Base-by-base conservation (phyloP, 2,329 filamentous ascomycete species). In the Boeremia exigua region DNA sequence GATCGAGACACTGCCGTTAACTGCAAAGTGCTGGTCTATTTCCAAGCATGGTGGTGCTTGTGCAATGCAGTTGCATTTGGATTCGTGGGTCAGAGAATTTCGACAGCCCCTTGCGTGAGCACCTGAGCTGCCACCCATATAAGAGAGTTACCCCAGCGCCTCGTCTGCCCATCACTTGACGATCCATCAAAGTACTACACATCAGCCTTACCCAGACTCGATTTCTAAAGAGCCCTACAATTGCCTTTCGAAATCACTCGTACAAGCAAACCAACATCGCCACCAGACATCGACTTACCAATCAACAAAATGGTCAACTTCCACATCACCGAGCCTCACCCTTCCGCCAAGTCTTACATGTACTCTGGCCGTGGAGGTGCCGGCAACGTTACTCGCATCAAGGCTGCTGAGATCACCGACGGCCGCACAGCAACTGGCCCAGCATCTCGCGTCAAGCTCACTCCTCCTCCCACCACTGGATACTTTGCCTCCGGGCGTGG, bases 401-500 rank as follows among this genome's bases (percentile, higher is more conserved):
- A 81, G 68, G 77, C 83, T 47, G 79, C 82, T 52, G 81, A 83
- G 52, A 76, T 85, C 58, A 84, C 84, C 58, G 60, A 72, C 50
- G 80, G 78, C 58, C 71, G 74, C 47, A 72, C 73, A 54, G 77
- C 79, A 60, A 73, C 75, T 7, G 76, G 80, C 54, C 79, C 82
- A 58, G 79, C 81, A 11, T 77, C 83, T 0, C 75, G 80, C 61
- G 75, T 81, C 47, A 78, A 79, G 51, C 79, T 85, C 54, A 75
- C 79, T 61, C 75, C 65, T 71, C 80, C 67, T 63, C 79, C 70
- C 67, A 69, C 61, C 59, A 76, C 79, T 38, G 74, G 79, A 56
- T 81, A 82, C 77, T 88, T 88, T 80, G 84, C 86, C 77, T 82
- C 82, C 10, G 87, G 87, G 65, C 85, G 87, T 54, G 87, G 87